phyloP scores from a whole-genome alignment of 2,329 filamentous ascomycete species.

The Phyllosticta citrichinensis region DNA sequence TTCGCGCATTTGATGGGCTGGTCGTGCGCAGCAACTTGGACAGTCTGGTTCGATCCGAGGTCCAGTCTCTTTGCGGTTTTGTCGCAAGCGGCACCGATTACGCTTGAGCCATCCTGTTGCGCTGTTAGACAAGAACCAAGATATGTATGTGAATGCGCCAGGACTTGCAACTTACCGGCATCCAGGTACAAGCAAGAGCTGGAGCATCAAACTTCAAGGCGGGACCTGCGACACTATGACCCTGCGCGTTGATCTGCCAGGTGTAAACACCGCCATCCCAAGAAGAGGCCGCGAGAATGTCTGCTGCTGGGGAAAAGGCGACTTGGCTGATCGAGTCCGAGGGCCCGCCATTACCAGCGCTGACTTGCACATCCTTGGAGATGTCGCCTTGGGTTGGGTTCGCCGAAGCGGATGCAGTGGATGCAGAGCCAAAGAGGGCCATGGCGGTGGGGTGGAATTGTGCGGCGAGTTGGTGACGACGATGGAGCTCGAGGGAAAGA shows the following conservation, averaged over 20 bases:
- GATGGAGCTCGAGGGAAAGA: not conserved
- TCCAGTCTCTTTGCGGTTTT: slow-evolving; percentile 87
- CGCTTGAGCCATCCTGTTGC: slow-evolving; percentile 72
- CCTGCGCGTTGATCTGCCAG: slow-evolving; percentile 75
- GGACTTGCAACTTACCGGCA: slow-evolving; percentile 54
- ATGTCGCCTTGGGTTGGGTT: slow-evolving; percentile 80
- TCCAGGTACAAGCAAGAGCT: slow-evolving; percentile 78
- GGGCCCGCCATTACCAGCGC: slow-evolving; percentile 49
- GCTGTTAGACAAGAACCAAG: not conserved
- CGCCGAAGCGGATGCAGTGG: slow-evolving; percentile 40
- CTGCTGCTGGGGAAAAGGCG: slow-evolving; percentile 64
- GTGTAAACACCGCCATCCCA: slow-evolving; percentile 99
- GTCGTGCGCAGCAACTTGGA: slow-evolving; percentile 76
- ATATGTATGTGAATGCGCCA: slow-evolving; percentile 7
- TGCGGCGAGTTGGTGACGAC: not conserved
- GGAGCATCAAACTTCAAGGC: slow-evolving; percentile 78
- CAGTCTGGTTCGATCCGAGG: slow-evolving; percentile 47
- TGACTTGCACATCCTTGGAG: slow-evolving; percentile 74
- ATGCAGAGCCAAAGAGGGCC: slow-evolving; percentile 50
- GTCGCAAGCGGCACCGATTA: slow-evolving; percentile 81
- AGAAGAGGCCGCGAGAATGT: slow-evolving; percentile 80
- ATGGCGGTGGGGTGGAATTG: slow-evolving; percentile 36
- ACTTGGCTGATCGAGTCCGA: slow-evolving; percentile 86
- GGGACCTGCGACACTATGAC: slow-evolving; percentile 75
- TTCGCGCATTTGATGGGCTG: slow-evolving; percentile 70